A percentile compares a stretch with the other conserved stretches of the same genome.
These are phyloP conservation scores for Paracoccidioides lutzii DNA, from an alignment of 2,329 filamentous ascomycete genomes.

Conservation along the genomic window DNA sequence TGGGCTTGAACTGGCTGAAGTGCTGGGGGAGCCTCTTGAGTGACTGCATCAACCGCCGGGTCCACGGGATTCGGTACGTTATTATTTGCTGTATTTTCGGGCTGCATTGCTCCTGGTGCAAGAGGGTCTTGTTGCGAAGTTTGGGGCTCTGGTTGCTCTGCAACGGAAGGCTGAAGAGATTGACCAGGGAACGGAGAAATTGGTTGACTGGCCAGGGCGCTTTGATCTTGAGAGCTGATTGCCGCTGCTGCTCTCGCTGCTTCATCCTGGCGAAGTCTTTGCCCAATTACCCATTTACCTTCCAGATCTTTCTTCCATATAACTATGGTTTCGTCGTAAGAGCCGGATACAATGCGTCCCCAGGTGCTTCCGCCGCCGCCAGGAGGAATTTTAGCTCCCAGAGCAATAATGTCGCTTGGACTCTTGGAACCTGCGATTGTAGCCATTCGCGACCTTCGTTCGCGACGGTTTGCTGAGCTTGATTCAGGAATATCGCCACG, in stretches of 20 bases:
- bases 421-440: constrained; percentile 60
- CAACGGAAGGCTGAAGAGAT: neutral
- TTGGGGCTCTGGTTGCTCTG: constrained; percentile 2
- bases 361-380: constrained; percentile 82
- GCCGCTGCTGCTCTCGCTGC: constrained; percentile 28
- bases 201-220: constrained; percentile 12
- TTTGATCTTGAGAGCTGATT: neutral
- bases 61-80: neutral
- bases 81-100: neutral
- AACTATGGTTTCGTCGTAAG: constrained; percentile 90
- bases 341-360: constrained; percentile 91
- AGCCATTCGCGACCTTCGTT: constrained; percentile 38
- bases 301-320: constrained; percentile 83
- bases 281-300: constrained; percentile 69
- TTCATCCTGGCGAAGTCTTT: constrained; percentile 55
- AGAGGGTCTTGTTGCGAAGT: constrained; percentile 1
- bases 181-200: constrained; percentile 10
- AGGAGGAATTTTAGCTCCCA: constrained; percentile 76
- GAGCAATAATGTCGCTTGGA: constrained; percentile 59
- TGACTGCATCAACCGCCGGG: neutral
- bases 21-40: neutral
- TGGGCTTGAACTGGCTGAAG: neutral
- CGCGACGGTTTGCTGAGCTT: constrained; percentile 35
- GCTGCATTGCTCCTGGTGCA: constrained; percentile 22
- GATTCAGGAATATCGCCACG: constrained; percentile 30